These are phyloP conservation scores for Pholiota microspora DNA, from an alignment of 768 basidiomycete species.

Conservation along the genomic window DNA sequence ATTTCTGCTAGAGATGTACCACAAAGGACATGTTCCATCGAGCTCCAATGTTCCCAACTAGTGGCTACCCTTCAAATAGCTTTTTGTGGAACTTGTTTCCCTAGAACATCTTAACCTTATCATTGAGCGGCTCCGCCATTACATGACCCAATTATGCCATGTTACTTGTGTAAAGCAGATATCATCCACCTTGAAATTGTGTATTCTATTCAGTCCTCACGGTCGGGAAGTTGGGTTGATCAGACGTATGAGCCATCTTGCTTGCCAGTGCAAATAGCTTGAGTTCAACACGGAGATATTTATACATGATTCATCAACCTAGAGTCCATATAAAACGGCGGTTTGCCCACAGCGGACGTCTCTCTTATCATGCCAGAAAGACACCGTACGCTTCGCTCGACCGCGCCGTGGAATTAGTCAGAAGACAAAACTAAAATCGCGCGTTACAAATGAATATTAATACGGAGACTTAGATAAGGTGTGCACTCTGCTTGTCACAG, in stretches of 20 bases:
- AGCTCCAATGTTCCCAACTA: too few relatives aligned
- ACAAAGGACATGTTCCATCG: too few relatives aligned
- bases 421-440: not conserved
- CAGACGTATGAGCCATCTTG: too few relatives aligned
- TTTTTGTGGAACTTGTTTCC: not conserved
- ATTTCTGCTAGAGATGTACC: too few relatives aligned
- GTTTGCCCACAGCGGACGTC: not conserved
- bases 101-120: not conserved
- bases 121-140: not conserved
- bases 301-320: too few relatives aligned
- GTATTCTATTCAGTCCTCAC: not conserved
- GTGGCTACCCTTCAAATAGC: not conserved
- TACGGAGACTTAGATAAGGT: not conserved
- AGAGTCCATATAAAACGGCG: not conserved
- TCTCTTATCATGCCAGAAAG: too few relatives aligned
- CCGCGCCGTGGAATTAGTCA: not conserved
- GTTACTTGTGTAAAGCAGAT: too few relatives aligned
- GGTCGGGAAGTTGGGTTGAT: not conserved
- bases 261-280: too few relatives aligned
- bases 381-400: too few relatives aligned
- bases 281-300: too few relatives aligned
- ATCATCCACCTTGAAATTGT: too few relatives aligned
- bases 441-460: not conserved
- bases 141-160: too few relatives aligned
- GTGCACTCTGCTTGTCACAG: not conserved